These are phyloP conservation scores for Boletales sp. DNA, from an alignment of 768 basidiomycete genomes.

Conservation along the genomic window DNA sequence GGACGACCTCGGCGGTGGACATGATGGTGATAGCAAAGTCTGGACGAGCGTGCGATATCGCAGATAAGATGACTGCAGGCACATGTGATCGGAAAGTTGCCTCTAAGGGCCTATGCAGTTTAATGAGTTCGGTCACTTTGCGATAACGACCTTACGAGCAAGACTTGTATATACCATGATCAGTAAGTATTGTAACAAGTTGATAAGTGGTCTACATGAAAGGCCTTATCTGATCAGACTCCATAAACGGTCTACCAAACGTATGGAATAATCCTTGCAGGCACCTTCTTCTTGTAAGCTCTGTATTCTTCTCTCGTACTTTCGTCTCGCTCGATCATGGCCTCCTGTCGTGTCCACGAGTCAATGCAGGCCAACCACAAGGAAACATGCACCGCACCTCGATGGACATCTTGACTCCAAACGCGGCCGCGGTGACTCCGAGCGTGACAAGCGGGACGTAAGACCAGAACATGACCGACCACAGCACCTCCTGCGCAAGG, in stretches of 20 bases:
- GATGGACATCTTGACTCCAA: conserved; percentile 24
- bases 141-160: too few relatives aligned
- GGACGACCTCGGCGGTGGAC: conserved; percentile 21
- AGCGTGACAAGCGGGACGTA: conserved; percentile 20
- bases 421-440: conserved; percentile 7
- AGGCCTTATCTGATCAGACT: too few relatives aligned
- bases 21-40: conserved; percentile 22
- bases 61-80: neutral
- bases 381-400: conserved; percentile 14
- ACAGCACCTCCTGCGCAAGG: conserved; percentile 12
- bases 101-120: too few relatives aligned
- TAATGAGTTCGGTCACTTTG: too few relatives aligned
- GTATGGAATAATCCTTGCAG: conserved; percentile 20
- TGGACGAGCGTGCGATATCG: neutral
- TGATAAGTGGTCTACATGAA: too few relatives aligned
- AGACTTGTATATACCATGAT: too few relatives aligned
- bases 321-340: conserved; percentile 17
- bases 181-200: too few relatives aligned
- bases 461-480: conserved; percentile 23
- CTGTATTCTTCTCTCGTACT: conserved; percentile 13
- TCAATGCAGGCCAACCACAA: neutral
- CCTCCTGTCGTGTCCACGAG: conserved; percentile 14
- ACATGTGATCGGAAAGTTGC: too few relatives aligned
- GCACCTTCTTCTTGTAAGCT: conserved; percentile 22
- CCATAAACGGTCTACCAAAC: conserved; percentile 8